Percentiles rank a stretch among this genome's conserved stretches.
Evolutionary conservation across 371 early-diverging fungal species (phyloP).

Genomic region (Rhizopus stolonifer): DNA sequence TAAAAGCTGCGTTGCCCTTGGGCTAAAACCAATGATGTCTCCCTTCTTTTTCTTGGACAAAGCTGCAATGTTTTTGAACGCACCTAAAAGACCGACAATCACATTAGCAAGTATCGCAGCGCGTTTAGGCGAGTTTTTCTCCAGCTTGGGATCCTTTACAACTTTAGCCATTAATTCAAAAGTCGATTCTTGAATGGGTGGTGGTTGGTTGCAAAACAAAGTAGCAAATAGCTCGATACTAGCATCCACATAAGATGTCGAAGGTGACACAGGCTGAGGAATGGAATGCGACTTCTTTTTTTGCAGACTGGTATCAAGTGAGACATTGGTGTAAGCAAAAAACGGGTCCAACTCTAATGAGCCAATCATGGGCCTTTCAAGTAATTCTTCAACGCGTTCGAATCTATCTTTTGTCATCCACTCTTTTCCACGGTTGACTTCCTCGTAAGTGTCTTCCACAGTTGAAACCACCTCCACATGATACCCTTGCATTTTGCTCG

Average conservation of each 20-base stretch:
- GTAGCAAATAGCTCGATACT: slow-evolving; percentile 71
- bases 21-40: slow-evolving; percentile 43
- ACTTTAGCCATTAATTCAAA: slow-evolving; percentile 75
- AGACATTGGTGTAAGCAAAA: slow-evolving; percentile 52
- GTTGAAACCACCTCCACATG: slow-evolving; percentile 46
- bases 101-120: slow-evolving; percentile 80
- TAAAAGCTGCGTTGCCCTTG: slow-evolving; percentile 48
- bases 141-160: slow-evolving; percentile 59
- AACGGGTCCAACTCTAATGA: slow-evolving; percentile 63
- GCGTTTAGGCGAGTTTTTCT: slow-evolving; percentile 76
- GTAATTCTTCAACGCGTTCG: slow-evolving; percentile 52
- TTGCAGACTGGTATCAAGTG: slow-evolving; percentile 7
- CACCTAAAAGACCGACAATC: slow-evolving; percentile 69
- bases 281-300: slow-evolving; percentile 13
- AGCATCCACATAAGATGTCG: slow-evolving; percentile 43
- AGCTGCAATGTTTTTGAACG: slow-evolving; percentile 63
- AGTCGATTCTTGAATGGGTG: slow-evolving; percentile 71
- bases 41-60: slow-evolving; percentile 28
- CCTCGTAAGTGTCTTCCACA: slow-evolving; percentile 35
- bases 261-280: slow-evolving; percentile 43
- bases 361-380: slow-evolving; percentile 63
- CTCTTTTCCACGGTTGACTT: slow-evolving; percentile 42
- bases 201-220: slow-evolving; percentile 61
- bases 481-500: slow-evolving; percentile 60
- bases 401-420: slow-evolving; percentile 63